These are phyloP conservation scores for Pyricularia pennisetigena DNA, from an alignment of 2,329 filamentous ascomycete genomes.

Conservation along the genomic window DNA sequence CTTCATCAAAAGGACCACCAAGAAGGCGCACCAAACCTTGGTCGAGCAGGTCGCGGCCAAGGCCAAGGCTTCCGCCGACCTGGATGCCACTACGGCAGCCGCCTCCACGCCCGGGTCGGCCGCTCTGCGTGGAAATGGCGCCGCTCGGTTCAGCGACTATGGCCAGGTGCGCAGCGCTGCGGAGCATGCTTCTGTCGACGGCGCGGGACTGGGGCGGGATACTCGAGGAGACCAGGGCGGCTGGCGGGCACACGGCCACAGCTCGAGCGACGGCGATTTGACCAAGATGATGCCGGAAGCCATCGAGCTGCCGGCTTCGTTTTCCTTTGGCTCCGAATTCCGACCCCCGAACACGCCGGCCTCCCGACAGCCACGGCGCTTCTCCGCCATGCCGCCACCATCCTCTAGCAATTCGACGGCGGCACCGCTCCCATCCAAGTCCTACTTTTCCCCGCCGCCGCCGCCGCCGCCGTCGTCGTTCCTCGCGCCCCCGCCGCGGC, in stretches of 20 bases:
- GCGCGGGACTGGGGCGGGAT: not conserved
- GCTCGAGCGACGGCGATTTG: not conserved
- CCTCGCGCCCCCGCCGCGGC: not conserved
- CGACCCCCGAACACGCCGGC: not conserved
- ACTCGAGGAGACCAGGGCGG: not conserved
- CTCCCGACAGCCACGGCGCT: not conserved
- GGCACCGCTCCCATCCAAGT: not conserved
- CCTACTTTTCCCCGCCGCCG: not conserved
- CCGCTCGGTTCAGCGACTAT: not conserved
- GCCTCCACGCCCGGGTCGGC: not conserved
- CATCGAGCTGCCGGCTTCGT: not conserved
- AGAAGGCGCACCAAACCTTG: conserved; percentile 61
- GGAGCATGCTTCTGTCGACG: not conserved
- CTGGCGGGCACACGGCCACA: not conserved
- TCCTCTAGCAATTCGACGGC: not conserved
- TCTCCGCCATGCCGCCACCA: not conserved
- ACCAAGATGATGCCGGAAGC: not conserved
- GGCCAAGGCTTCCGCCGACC: not conserved
- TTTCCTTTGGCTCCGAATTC: not conserved
- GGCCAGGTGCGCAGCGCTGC: not conserved
- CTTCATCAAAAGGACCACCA: conserved; percentile 77
- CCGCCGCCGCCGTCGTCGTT: not conserved
- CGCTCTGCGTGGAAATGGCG: not conserved
- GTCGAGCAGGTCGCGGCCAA: conserved; percentile 50
- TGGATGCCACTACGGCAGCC: not conserved